A percentile compares a stretch with the other conserved stretches of the same genome.
Evolutionary conservation across 495 filamentous ascomycete genomes (phyloP).

Genomic region (Lophiostoma macrostomum): DNA sequence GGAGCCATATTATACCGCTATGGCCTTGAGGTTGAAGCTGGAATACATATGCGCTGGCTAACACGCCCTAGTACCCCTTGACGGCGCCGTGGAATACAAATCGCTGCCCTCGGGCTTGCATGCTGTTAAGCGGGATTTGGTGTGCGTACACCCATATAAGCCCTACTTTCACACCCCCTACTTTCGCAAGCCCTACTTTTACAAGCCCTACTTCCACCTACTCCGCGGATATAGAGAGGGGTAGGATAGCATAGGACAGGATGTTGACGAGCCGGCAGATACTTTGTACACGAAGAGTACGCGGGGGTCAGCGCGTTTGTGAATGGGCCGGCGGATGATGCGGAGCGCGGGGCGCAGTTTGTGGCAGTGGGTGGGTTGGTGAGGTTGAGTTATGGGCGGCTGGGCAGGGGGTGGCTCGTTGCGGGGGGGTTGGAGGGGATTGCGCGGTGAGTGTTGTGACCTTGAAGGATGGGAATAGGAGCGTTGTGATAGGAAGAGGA

Average conservation of each 20-base stretch:
- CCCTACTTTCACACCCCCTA: too few species aligned
- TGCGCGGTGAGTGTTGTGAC: constrained; percentile 65
- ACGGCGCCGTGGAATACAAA: constrained; percentile 92
- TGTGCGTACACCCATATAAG: constrained; percentile 54
- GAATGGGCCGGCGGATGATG: constrained; percentile 73
- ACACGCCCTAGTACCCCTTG: constrained; percentile 62
- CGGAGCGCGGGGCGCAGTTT: constrained; percentile 84
- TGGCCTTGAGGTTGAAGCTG: too few species aligned
- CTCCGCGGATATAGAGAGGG: too few species aligned
- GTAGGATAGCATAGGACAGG: background rate
- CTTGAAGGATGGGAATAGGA: too few species aligned
- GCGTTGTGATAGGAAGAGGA: too few species aligned
- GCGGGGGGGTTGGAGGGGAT: constrained; percentile 72
- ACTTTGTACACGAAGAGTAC: constrained; percentile 82
- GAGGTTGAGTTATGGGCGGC: constrained; percentile 76
- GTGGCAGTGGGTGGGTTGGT: constrained; percentile 87
- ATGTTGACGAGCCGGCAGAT: constrained; percentile 45
- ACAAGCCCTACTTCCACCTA: too few species aligned
- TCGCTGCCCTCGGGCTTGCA: constrained; percentile 89
- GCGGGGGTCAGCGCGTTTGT: constrained; percentile 91
- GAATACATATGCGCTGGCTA: too few species aligned
- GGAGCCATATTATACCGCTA: too few species aligned
- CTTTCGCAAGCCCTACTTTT: too few species aligned
- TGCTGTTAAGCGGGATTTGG: constrained; percentile 79
- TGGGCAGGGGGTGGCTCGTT: constrained; percentile 88